Evolutionary conservation across 768 basidiomycete genomes (phyloP).

Genomic region (Termitomyces sp.): DNA sequence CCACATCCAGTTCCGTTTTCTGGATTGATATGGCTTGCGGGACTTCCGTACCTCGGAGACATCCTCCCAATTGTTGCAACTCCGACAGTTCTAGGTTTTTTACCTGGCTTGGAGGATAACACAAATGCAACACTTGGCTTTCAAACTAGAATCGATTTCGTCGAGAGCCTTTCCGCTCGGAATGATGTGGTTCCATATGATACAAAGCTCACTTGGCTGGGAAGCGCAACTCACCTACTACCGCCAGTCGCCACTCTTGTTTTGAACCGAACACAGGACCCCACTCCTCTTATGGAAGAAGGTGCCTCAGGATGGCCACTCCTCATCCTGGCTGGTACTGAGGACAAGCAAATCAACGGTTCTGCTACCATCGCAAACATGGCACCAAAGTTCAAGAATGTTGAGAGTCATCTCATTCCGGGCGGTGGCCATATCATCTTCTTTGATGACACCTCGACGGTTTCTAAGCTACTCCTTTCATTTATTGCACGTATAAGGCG

Average conservation of each 20-base stretch:
- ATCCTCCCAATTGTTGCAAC: not conserved
- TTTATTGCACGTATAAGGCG: not conserved
- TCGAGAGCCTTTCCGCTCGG: not conserved
- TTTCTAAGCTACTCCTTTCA: not conserved
- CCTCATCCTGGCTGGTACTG: not conserved
- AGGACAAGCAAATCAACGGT: conserved; percentile 22
- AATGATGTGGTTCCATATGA: not conserved
- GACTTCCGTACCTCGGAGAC: not conserved
- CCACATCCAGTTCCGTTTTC: not conserved
- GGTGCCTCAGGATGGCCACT: not conserved
- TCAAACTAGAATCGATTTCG: not conserved
- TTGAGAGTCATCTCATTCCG: conserved; percentile 22
- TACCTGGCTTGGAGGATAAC: not conserved
- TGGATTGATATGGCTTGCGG: not conserved
- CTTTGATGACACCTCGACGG: not conserved
- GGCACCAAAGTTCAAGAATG: conserved; percentile 27
- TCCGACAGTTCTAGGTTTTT: not conserved
- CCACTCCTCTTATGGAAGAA: not conserved
- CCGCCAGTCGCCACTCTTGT: not conserved
- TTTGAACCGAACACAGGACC: not conserved
- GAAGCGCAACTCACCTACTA: not conserved
- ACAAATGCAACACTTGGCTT: not conserved
- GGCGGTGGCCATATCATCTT: conserved; percentile 22
- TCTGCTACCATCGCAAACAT: conserved; percentile 22
- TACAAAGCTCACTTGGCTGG: not conserved